Evolutionary conservation across 805 yeast genomes (phyloP), one percentile per base, ranked within the genome.

Genomic region (Candida tallmaniae): DNA sequence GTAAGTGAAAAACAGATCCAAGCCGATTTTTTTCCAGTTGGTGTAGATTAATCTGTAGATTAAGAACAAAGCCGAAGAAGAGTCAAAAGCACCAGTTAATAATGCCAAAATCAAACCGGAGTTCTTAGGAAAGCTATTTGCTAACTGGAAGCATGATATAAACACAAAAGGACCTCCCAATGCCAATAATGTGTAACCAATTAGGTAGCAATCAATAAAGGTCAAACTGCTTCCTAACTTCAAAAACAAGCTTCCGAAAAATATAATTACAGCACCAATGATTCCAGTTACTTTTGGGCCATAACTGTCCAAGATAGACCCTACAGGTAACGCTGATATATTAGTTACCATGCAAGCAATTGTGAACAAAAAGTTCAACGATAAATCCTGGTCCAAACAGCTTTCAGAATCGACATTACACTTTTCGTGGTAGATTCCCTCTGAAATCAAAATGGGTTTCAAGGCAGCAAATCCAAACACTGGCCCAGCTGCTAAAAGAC

Each of bases 391-490:
- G n/a, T 70, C 78, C 5, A 69, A 61, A 60, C 97, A 89, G 11
- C 34, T 26, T 28, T 34, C 29, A 11, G n/a, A 12, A 6, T 18
- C 23, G n/a, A 39, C 24, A 9, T 64, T 52, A 53, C 97, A 89
- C 6, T 65, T 51, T 2, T 78, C 74, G 16, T 69, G 57, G 50
- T 89, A 90, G 3, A 89, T 81, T 3, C 90, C 88, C 52, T 90
- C 89, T 7, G 68, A 55, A 13, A 87, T 72, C 28, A 90, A 61
- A 8, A 89, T 76, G 5, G 95, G 94, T 52, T 90, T 90, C 35
- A 89, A 64, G 3, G 97, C 97, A 16, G 97, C 96, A 64, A 89
- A 89, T 4, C 97, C 97, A 68, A 89, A 89, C 10, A 89, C 80
- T 1, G 94, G 87, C 5, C 97, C 97, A 0, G 96, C 96, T 0